These are phyloP conservation scores for Copromyces sp. DNA, from an alignment of 495 filamentous ascomycete species.

Conservation along the genomic window DNA sequence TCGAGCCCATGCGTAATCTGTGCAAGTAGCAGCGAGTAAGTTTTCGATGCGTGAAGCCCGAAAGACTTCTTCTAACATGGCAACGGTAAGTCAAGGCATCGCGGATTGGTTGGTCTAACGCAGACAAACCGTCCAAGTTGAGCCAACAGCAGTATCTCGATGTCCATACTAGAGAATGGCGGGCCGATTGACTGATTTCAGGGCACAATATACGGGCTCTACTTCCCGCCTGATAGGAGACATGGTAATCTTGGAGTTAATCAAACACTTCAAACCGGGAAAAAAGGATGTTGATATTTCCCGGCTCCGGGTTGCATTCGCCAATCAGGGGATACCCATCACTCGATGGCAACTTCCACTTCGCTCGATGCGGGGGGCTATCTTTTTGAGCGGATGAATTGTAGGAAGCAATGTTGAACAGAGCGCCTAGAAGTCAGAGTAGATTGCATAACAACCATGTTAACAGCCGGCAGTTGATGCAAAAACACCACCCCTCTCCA, in stretches of 20 bases:
- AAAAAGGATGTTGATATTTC: not conserved
- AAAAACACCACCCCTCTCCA: not conserved
- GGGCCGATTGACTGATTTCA: not conserved
- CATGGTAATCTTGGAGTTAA: not conserved
- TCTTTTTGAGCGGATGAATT: not conserved
- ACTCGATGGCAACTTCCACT: not conserved
- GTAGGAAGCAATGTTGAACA: not conserved
- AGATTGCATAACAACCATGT: not conserved
- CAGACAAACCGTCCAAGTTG: not conserved
- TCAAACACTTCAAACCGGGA: not conserved
- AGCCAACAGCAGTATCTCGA: not conserved
- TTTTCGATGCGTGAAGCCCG: not conserved
- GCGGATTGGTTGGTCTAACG: not conserved
- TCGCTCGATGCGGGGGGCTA: not conserved
- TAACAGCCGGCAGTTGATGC: conserved; percentile 1
- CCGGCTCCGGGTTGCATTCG: not conserved
- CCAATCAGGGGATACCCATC: not conserved
- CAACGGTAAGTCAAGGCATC: not conserved
- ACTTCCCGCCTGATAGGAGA: not conserved
- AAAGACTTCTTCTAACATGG: not conserved
- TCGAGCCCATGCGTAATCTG: not conserved
- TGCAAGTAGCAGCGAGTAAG: not conserved
- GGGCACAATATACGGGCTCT: not conserved
- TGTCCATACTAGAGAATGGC: not conserved
- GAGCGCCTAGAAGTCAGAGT: not conserved